phyloP scores from a whole-genome alignment of 225 moss, liverwort and hornwort genomes.

The Pseudisothecium myosuroides region DNA sequence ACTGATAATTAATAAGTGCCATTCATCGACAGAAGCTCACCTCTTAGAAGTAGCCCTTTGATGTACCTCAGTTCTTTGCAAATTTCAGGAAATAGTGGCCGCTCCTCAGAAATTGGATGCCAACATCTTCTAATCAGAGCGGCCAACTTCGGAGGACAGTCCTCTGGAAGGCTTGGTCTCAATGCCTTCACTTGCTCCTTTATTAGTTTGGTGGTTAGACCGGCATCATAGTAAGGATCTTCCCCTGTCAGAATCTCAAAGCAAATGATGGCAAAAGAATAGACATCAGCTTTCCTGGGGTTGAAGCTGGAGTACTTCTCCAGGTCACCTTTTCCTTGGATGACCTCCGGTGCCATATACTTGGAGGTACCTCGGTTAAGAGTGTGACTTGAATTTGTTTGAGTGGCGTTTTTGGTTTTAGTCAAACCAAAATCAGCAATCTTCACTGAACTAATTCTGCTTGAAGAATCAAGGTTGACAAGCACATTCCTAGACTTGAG shows the following conservation, averaged over 20 bases:
- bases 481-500: not conserved
- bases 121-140: not conserved
- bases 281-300: not conserved
- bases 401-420: not conserved
- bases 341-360: not conserved
- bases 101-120: not conserved
- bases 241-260: not conserved
- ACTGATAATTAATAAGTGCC: not conserved
- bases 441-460: not conserved
- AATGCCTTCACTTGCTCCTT: not conserved
- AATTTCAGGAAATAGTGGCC: not conserved
- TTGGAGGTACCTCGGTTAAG: rapidly evolving
- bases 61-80: not conserved
- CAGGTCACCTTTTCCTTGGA: not conserved
- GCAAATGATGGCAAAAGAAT: not conserved
- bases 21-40: not conserved
- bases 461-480: not conserved
- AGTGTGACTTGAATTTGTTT: not conserved
- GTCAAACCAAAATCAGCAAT: not conserved
- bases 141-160: not conserved
- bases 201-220: rapidly evolving
- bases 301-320: not conserved
- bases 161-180: not conserved
- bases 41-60: not conserved
- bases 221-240: not conserved